Percentiles rank a stretch among this genome's conserved stretches.
These are phyloP conservation scores for Blastobotrys serpentis DNA, from an alignment of 1,139 yeast species.

Conservation along the genomic window DNA sequence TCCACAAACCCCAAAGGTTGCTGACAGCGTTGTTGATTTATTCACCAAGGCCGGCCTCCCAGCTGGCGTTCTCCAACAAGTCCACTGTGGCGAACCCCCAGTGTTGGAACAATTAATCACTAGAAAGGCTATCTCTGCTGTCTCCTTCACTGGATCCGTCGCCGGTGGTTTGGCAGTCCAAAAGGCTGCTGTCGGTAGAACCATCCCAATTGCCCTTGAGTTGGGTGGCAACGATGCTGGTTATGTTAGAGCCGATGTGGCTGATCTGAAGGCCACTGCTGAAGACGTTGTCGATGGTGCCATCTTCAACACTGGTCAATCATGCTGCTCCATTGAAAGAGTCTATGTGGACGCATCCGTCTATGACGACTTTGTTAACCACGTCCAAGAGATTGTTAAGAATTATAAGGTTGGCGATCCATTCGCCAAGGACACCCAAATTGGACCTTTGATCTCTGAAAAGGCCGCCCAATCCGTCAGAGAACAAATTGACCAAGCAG, in stretches of 20 bases:
- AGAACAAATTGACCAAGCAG: slow-evolving; percentile 68
- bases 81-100: slow-evolving; percentile 57
- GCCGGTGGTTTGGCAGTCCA: slow-evolving; percentile 75
- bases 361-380: slow-evolving; percentile 65
- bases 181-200: slow-evolving; percentile 64
- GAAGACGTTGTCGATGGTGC: slow-evolving; percentile 86
- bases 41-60: slow-evolving; percentile 76
- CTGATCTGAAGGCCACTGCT: slow-evolving; percentile 51
- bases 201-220: slow-evolving; percentile 82
- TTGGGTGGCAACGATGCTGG: slow-evolving; percentile 87
- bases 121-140: slow-evolving; percentile 64
- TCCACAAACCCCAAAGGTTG: slow-evolving; percentile 79
- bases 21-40: slow-evolving; percentile 61
- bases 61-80: slow-evolving; percentile 71
- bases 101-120: slow-evolving; percentile 62
- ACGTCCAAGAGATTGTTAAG: slow-evolving; percentile 62
- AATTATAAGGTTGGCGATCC: slow-evolving; percentile 62
- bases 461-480: slow-evolving; percentile 71
- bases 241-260: slow-evolving; percentile 75
- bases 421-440: slow-evolving; percentile 61
- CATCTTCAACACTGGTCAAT: slow-evolving; percentile 83
- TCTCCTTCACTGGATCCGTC: slow-evolving; percentile 88
- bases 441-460: slow-evolving; percentile 79
- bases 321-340: slow-evolving; percentile 87
- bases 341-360: slow-evolving; percentile 68